Evolutionary conservation across 164 flowering plant species (phyloP), one percentile per base, ranked within the genome.

Genomic region (Vitis labrusca): DNA sequence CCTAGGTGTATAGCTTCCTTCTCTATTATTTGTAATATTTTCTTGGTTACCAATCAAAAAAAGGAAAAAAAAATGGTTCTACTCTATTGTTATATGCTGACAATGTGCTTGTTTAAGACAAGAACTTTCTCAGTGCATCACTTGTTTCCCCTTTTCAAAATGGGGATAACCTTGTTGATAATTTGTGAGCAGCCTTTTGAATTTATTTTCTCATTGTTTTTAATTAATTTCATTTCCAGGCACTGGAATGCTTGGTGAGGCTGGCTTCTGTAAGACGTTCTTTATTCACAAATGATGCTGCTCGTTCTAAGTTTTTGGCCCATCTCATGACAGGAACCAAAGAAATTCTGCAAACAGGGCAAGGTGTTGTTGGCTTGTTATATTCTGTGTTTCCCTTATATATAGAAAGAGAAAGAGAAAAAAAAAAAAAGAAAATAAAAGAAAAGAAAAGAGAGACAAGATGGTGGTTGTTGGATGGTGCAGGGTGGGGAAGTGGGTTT

Each of bases 281-380:
- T 69, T 76, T 95, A 72, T 95, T 95, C 77, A 80, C 97, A 65
- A 90, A 83, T 80, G 98, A 95, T 69, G 79, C 85, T 61, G 82
- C 91, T 17, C 93, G 98, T 61, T 84, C 94, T 37, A 93, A 89
- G 83, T 95, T 88, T 80, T 85, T 95, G 80, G 97, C 91, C 64
- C 98, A 90, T 83, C 74, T 95, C 59, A 90, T 95, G 91, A 84
- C 97, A 37, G 98, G 99, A 85, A 95, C 99, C 9, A 91, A 89
- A 74, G 99, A 90, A 65, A 91, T 95, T 77, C 78, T 95, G 17
- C 93, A 89, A 81, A 85, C 95, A 30, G 98, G 97, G 64, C 85
- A 88, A 89, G 99, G 99, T 95, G 66, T 19, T 27, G 23, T 70
- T 63, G 59, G 44, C 61, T 62, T 71, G 69, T 66, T 44, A 13